A percentile compares a stretch with the other conserved stretches of the same genome.
phyloP scores from a whole-genome alignment of 306 rosid species.

The Glycine soja region DNA sequence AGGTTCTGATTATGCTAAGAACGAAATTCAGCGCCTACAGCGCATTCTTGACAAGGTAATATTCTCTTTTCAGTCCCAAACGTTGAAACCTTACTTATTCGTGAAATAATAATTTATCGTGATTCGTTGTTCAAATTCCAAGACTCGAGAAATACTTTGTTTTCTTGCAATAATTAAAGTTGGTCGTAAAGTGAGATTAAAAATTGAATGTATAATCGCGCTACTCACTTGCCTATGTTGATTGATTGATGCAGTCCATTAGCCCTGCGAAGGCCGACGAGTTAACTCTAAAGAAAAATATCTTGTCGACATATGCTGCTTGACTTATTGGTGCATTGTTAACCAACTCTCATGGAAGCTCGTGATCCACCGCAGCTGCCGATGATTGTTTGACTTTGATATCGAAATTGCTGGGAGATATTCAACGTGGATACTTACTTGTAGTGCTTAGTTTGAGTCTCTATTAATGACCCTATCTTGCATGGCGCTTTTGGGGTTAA shows the following conservation, averaged over 20 bases:
- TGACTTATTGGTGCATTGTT: constrained; percentile 23
- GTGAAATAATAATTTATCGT: too few species aligned
- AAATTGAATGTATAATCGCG: not conserved
- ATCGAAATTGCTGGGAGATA: not conserved
- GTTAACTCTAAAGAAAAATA: constrained; percentile 82
- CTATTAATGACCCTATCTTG: constrained; percentile 5
- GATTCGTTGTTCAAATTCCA: too few species aligned
- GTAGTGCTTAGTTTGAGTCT: constrained; percentile 19
- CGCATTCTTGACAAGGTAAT: constrained; percentile 91
- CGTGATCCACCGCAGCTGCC: not conserved
- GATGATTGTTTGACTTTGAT: not conserved
- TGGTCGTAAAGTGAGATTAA: too few species aligned
- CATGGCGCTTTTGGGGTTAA: constrained; percentile 25
- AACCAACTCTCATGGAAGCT: too few species aligned
- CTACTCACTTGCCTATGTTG: constrained; percentile 8
- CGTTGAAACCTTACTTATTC: too few species aligned
- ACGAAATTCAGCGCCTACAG: constrained; percentile 80
- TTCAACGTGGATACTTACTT: too few species aligned
- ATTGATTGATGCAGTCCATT: constrained; percentile 66
- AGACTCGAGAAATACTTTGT: not conserved
- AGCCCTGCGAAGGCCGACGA: constrained; percentile 93
- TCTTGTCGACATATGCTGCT: constrained; percentile 62
- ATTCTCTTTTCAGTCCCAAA: not conserved
- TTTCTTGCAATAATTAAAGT: too few species aligned
- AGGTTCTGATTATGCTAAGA: constrained; percentile 88